Evolutionary conservation across 179 eudicot genomes (phyloP).

Genomic region (Sideroxylon spinosum): DNA sequence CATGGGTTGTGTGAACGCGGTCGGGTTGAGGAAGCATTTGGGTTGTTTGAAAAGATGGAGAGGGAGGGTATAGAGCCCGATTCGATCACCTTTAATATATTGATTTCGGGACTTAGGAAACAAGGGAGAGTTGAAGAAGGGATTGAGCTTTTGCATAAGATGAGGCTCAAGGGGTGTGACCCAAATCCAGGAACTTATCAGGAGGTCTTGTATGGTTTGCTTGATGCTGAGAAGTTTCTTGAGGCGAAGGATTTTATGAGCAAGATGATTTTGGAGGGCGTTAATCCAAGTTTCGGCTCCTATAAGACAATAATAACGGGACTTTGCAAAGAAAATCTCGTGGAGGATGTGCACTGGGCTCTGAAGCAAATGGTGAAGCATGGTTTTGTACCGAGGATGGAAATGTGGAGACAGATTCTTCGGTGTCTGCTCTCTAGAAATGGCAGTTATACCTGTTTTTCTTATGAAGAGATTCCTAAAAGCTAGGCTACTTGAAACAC

Average conservation of each 20-base stretch:
- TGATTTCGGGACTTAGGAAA: constrained; percentile 65
- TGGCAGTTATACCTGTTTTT: not conserved
- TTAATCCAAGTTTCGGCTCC: constrained; percentile 66
- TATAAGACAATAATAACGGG: constrained; percentile 55
- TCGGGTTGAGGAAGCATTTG: constrained; percentile 61
- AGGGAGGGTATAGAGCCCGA: constrained; percentile 55
- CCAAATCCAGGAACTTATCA: constrained; percentile 76
- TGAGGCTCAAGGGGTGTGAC: constrained; percentile 67
- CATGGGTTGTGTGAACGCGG: constrained; percentile 61
- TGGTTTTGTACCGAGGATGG: constrained; percentile 66
- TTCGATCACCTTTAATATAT: constrained; percentile 51
- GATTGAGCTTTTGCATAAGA: constrained; percentile 48
- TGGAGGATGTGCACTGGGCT: constrained; percentile 65
- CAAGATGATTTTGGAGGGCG: constrained; percentile 45
- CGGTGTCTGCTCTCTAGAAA: constrained; percentile 24
- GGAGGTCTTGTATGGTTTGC: constrained; percentile 74
- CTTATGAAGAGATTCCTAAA: constrained; percentile 12
- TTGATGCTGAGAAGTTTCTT: constrained; percentile 36
- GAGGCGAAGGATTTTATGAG: constrained; percentile 53
- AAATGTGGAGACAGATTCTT: constrained; percentile 59
- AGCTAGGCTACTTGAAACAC: not conserved
- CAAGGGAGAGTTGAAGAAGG: constrained; percentile 64
- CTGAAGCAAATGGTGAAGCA: constrained; percentile 59
- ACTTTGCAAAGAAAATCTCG: constrained; percentile 42
- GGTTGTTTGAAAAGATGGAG: constrained; percentile 72